Conservation (phyloP, 179 eudicot species). For the Spinacia oleracea region DNA sequence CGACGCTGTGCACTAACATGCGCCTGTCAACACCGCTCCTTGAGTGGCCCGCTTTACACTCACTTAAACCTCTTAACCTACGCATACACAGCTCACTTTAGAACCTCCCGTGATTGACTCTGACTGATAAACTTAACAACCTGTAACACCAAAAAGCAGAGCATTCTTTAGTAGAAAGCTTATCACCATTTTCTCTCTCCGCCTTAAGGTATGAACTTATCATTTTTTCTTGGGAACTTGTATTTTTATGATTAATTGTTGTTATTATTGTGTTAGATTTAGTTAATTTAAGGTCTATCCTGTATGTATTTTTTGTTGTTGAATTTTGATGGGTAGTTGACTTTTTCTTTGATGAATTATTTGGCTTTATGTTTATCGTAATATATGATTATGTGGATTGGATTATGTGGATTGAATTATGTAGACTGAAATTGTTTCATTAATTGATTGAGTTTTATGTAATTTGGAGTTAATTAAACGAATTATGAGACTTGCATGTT, state of each 20-base stretch:
- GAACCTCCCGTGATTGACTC: constrained; percentile 13
- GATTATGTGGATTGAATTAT: constrained; percentile 1
- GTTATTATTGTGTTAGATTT: not conserved
- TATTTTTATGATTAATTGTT: not conserved
- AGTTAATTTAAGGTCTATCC: not conserved
- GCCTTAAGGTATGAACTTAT: constrained; percentile 23
- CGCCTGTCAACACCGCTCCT: constrained; percentile 14
- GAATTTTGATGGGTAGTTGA: constrained; percentile 25
- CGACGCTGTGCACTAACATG: constrained; percentile 23
- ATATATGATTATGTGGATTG: not conserved
- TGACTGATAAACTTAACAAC: constrained; percentile 5
- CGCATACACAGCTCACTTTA: constrained; percentile 23
- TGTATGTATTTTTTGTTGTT: constrained; percentile 6
- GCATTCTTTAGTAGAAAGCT: not conserved
- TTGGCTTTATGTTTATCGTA: not conserved
- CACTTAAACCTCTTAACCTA: constrained; percentile 2
- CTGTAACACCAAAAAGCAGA: constrained; percentile 4
- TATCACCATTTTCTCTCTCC: not conserved
- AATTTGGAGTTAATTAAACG: not conserved
- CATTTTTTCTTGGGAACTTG: too few relatives aligned
- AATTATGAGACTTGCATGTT: not conserved
- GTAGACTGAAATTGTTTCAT: not conserved
- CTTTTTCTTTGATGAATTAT: constrained; percentile 9
- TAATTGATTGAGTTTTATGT: not conserved
- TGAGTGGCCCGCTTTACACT: not conserved